These are phyloP conservation scores for Trichoderma citrinoviride DNA, from an alignment of 2,329 filamentous ascomycete species.

Conservation along the genomic window DNA sequence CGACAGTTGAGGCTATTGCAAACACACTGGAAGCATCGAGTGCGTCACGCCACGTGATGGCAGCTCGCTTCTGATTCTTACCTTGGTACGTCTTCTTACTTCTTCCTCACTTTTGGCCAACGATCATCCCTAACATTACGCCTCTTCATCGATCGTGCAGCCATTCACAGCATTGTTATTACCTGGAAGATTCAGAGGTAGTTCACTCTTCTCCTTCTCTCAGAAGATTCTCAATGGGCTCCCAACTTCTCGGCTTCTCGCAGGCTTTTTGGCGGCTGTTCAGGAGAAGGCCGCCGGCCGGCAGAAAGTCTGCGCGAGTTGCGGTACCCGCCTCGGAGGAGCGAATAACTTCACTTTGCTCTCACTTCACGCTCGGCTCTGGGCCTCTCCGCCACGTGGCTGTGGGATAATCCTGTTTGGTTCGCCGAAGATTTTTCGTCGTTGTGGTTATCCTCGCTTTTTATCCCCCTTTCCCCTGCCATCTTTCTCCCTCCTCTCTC, in stretches of 20 bases:
- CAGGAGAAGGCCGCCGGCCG: neutral
- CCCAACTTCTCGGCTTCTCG: neutral
- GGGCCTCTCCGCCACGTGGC: neutral
- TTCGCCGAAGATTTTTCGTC: neutral
- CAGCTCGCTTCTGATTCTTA: neutral
- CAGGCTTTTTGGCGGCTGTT: neutral
- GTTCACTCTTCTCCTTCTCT: neutral
- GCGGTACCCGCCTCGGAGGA: neutral
- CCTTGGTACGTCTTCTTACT: neutral
- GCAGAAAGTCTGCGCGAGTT: constrained; percentile 4
- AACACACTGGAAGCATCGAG: neutral
- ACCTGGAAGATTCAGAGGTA: neutral
- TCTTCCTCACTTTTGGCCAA: neutral
- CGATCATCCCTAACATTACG: neutral
- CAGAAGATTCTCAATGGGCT: neutral
- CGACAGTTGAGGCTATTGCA: neutral
- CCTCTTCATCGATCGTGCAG: neutral
- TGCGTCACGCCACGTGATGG: constrained; percentile 10
- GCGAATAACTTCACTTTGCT: neutral
- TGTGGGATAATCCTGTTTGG: neutral
- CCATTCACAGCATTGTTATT: neutral
- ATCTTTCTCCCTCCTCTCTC: neutral
- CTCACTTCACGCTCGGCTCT: neutral
- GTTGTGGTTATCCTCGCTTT: neutral
- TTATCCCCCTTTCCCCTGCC: neutral